A percentile compares a stretch with the other conserved stretches of the same genome.
Evolutionary conservation across 2,329 filamentous ascomycete genomes (phyloP).

Genomic region (Verticillium alfalfae): DNA sequence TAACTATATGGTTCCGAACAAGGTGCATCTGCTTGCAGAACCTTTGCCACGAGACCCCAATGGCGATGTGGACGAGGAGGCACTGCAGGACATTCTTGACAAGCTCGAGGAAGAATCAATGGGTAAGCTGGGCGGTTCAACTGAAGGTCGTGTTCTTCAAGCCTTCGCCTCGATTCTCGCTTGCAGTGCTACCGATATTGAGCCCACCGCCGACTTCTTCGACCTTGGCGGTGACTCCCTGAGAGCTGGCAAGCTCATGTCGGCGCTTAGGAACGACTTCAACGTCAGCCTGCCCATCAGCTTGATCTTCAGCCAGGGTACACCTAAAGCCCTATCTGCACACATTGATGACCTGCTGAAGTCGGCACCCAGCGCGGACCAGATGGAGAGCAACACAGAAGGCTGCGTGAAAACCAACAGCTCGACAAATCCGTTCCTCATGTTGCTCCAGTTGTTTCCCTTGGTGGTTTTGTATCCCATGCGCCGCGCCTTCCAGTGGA

Average conservation of each 20-base stretch:
- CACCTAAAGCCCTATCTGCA: conserved; percentile 30
- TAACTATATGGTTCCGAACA: conserved; percentile 32
- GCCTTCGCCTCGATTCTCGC: conserved; percentile 40
- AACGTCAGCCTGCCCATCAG: conserved; percentile 42
- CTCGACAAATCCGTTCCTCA: conserved; percentile 41
- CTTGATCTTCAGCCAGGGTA: conserved; percentile 43
- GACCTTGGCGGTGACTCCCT: conserved; percentile 49
- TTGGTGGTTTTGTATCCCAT: conserved; percentile 43
- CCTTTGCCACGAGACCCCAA: conserved; percentile 25
- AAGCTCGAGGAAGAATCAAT: conserved; percentile 15
- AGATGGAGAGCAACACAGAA: conserved; percentile 1
- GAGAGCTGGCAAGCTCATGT: conserved; percentile 45
- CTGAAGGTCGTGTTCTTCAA: conserved; percentile 32
- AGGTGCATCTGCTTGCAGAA: conserved; percentile 23
- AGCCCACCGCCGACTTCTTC: conserved; percentile 41
- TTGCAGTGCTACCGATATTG: conserved; percentile 29
- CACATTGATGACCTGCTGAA: conserved; percentile 27
- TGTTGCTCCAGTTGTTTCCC: conserved; percentile 45
- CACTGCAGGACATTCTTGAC: conserved; percentile 25
- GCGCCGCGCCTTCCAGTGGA: conserved; percentile 46
- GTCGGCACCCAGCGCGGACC: background rate
- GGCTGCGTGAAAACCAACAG: conserved; percentile 35
- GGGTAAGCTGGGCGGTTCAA: conserved; percentile 10
- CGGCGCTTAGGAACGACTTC: conserved; percentile 43
- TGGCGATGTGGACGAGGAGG: conserved; percentile 25